Conservation (phyloP, 164 flowering plant species). For the Houttuynia cordata region DNA sequence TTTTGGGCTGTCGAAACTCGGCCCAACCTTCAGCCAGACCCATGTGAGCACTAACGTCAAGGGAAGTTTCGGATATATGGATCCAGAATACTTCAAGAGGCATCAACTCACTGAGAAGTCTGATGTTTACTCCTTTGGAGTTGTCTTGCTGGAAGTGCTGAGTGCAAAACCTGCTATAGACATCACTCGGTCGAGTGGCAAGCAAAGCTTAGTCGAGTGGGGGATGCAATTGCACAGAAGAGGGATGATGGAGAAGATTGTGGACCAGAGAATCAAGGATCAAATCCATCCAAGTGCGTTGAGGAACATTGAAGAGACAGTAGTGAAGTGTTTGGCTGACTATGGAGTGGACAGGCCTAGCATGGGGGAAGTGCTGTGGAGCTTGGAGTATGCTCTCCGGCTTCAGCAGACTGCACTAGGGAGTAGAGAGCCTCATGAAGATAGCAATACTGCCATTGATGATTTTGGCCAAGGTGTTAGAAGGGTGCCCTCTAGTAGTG, state of each 20-base stretch:
- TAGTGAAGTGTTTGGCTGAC: neutral
- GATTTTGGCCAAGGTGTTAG: neutral
- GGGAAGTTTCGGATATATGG: conserved; percentile 6
- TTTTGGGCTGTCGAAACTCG: conserved; percentile 5
- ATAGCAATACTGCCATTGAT: neutral
- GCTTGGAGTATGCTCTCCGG: neutral
- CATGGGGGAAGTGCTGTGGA: conserved; percentile 3
- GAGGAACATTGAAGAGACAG: neutral
- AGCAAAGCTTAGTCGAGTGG: neutral
- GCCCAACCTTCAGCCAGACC: conserved; percentile 3
- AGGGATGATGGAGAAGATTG: neutral
- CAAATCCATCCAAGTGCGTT: neutral
- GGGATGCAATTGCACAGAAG: neutral
- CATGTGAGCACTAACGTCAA: conserved; percentile 7
- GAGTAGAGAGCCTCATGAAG: neutral
- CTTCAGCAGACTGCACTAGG: neutral
- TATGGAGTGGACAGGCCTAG: neutral
- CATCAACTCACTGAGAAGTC: conserved; percentile 8
- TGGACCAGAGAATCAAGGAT: neutral
- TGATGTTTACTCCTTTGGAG: conserved; percentile 7
- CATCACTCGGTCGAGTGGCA: neutral
- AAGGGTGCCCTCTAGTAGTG: neutral
- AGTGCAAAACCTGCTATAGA: conserved; percentile 37
- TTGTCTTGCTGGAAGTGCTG: conserved; percentile 21
- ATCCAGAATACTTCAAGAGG: conserved; percentile 8